These are phyloP conservation scores for Mrakia frigida DNA, from an alignment of 768 basidiomycete species.

Conservation along the genomic window DNA sequence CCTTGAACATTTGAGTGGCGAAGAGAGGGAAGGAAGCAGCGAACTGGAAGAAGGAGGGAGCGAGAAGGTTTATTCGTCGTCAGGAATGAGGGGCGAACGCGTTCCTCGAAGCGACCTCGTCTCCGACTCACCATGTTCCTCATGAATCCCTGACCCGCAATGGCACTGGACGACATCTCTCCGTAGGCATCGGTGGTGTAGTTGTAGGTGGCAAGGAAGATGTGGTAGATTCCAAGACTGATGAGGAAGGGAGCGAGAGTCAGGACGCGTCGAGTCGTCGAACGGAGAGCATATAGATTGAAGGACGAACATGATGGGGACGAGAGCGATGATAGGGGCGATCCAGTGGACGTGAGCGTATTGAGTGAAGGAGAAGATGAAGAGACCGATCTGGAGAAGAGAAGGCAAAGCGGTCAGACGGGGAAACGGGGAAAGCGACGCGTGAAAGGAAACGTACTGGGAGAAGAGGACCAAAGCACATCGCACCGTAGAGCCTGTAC, in stretches of 20 bases:
- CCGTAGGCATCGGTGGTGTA: slow-evolving; percentile 32
- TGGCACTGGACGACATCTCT: slow-evolving; percentile 35
- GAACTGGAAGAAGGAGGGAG: neutral
- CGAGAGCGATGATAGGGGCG: slow-evolving; percentile 26
- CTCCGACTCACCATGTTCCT: slow-evolving; percentile 25
- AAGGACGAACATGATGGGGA: slow-evolving; percentile 21
- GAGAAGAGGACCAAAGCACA: slow-evolving; percentile 47
- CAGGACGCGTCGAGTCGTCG: too few species aligned
- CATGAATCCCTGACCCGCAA: slow-evolving; percentile 37
- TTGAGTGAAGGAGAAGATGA: slow-evolving; percentile 68
- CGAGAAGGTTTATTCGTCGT: too few species aligned
- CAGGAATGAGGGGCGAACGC: neutral
- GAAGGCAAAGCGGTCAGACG: too few species aligned
- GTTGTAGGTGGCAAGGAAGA: slow-evolving; percentile 40
- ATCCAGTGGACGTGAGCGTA: slow-evolving; percentile 57
- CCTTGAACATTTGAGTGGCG: slow-evolving; percentile 55
- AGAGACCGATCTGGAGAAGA: slow-evolving; percentile 50
- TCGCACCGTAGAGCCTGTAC: slow-evolving; percentile 18
- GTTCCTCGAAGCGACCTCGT: too few species aligned
- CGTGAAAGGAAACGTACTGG: slow-evolving; percentile 43
- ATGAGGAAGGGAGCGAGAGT: too few species aligned
- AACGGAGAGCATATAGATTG: too few species aligned
- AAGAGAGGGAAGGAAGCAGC: slow-evolving; percentile 60
- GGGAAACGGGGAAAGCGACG: too few species aligned
- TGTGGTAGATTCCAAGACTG: slow-evolving; percentile 59